Base-by-base conservation (phyloP, 2,329 filamentous ascomycete species). In the Scytalidium lignicola region DNA sequence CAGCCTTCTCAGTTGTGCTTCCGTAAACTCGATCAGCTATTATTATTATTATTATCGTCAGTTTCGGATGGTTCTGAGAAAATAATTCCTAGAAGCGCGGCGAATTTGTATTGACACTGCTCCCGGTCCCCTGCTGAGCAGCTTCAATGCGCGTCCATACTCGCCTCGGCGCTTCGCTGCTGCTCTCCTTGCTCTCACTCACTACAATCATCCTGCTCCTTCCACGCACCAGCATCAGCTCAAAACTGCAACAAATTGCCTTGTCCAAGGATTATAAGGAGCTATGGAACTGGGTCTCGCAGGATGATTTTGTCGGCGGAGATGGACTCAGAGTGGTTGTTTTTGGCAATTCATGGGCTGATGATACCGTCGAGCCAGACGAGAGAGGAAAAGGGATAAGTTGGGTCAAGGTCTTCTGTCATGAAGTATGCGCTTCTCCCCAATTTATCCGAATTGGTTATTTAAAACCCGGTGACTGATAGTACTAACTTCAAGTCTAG, bases 271-370 rank as follows among this genome's bases (percentile, higher is more conserved):
- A 51, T 21, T 52, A 56, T 20, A 40, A 41, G 21, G 44, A 46
- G 15, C 21, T 58, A 6, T 62, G 57, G 58, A 49, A 45, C 18
- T 62, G 58, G 59, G 53, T 48, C 4, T 1, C 22, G 8, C 46
- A 41, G 22, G 47, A 50, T 7, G 50, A 17, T 26, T 22, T 20
- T 18, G 40, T 13, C 6, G 41, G 32, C 22, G 40, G 9, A 17
- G 51, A 49, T 46, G 55, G 54, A 2, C 22, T 58, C 8, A 50
- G 58, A 26, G 41, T 65, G 32, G 59, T 65, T 4, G 55, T 64
- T 42, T 64, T 65, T 50, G 62, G 62, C 2, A 62, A 65, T 47
- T 58, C 54, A 21, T 65, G 62, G 61, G 60, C 59, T 4, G 62
- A 61, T 53, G 53, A 59, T 53, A 41, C 15, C 2, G 29, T 52